phyloP scores from a whole-genome alignment of 164 flowering plant species.

The Protea cynaroides region DNA sequence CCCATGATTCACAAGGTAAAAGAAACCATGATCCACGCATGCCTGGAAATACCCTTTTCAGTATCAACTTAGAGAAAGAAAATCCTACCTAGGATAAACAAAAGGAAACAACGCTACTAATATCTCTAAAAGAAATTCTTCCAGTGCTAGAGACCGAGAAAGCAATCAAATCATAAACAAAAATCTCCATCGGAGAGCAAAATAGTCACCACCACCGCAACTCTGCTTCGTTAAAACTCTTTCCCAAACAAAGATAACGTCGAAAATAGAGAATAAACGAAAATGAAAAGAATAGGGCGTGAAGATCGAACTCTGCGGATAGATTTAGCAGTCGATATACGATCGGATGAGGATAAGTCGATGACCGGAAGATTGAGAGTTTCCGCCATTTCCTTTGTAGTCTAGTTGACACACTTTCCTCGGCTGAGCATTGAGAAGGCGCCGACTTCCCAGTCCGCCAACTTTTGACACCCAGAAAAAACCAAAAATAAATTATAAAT shows the following conservation, averaged over 20 bases:
- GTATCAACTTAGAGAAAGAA: not conserved
- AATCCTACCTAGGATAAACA: not conserved
- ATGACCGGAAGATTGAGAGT: slow-evolving; percentile 48
- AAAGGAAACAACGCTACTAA: not conserved
- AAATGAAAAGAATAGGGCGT: not conserved
- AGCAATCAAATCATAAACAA: not conserved
- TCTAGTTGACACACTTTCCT: too few relatives aligned
- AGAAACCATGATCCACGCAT: slow-evolving; percentile 73
- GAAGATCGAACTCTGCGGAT: slow-evolving; percentile 58
- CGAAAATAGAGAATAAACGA: not conserved
- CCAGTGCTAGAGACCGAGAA: not conserved
- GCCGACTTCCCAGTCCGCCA: too few relatives aligned
- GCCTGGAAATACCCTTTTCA: slow-evolving; percentile 39
- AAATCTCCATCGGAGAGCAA: not conserved
- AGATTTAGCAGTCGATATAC: slow-evolving; percentile 34
- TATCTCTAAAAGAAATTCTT: not conserved
- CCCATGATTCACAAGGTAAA: slow-evolving; percentile 84
- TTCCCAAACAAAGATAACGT: too few relatives aligned
- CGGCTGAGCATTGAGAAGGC: too few relatives aligned
- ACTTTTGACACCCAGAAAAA: too few relatives aligned
- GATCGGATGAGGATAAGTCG: slow-evolving; percentile 53
- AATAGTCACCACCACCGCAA: too few relatives aligned
- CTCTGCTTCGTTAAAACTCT: too few relatives aligned
- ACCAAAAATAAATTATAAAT: too few relatives aligned
- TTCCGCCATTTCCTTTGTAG: slow-evolving; percentile 27